Evolutionary conservation across 768 basidiomycete species (phyloP), one percentile per base, ranked within the genome.

Genomic region (Suillus luteus): DNA sequence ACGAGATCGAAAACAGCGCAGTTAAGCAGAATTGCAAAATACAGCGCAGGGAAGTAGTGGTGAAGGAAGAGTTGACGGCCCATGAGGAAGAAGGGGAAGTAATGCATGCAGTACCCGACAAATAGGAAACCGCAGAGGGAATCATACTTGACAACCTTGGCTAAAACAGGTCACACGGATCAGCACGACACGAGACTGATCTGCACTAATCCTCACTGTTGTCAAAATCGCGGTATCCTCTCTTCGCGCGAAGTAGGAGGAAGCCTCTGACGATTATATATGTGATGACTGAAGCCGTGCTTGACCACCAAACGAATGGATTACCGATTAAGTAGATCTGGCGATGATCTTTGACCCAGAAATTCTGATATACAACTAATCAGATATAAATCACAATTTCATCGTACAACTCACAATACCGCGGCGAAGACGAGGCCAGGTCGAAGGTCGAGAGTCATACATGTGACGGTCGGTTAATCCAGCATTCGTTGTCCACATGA

Each of bases 21-120:
- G 33, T 83, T 82, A 27, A 94, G 80, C 14, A 99, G 84, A 68
- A 94, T 86, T n/a, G 91, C 88, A 68, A 92, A 96, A 72, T 95
- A 96, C n/a, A 99, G 81, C 0, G 96, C 95, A 0, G 96, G 97
- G 79, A 99, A 91, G 75, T 99, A 99, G 79, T 99, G 97, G 73
- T 99, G 96, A 27, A 99, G 78, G 85, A 99, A 99, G 54, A 99
- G 88, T 72, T 99, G 97, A 24, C 97, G 94, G 49, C 85, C 80
- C 96, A 99, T 99, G 68, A 99, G 81, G 86, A 88, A 99, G 86
- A 99, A 99, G 15, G 97, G 97, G 73, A 93, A 83, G 78, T 97
- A 99, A 79, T 99, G 97, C 40, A 99, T 73, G 31, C 81, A 80
- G 94, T 96, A 99, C 55, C 94, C 95, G 38, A 93, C 75, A 80